phyloP scores from a whole-genome alignment of 768 basidiomycete species.

The Lentinula detonsa region DNA sequence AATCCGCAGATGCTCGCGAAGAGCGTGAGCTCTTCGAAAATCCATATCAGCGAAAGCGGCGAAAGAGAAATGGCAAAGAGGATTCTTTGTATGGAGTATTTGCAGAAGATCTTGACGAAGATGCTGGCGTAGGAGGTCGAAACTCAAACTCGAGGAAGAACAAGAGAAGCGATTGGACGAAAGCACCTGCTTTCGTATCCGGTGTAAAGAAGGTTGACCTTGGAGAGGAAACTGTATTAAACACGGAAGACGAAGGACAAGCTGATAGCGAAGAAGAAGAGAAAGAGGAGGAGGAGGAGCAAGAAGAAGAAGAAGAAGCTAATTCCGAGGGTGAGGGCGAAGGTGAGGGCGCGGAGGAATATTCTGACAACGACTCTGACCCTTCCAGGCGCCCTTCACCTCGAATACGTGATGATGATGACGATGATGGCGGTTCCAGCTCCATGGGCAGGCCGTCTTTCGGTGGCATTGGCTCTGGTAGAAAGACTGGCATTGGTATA shows the following conservation, averaged over 20 bases:
- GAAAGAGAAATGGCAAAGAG: conserved; percentile 61
- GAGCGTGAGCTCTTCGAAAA: conserved; percentile 75
- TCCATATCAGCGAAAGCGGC: conserved; percentile 68
- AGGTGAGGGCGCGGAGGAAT: conserved; percentile 29
- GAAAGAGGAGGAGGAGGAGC: conserved; percentile 22
- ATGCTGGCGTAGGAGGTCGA: conserved; percentile 17
- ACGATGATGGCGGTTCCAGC: conserved; percentile 30
- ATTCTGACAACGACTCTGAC: conserved; percentile 35
- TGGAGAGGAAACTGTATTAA: conserved; percentile 25
- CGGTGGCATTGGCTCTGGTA: conserved; percentile 13
- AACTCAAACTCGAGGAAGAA: conserved; percentile 20
- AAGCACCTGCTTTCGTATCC: conserved; percentile 71
- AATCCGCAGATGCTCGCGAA: conserved; percentile 59
- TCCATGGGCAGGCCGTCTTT: conserved; percentile 26
- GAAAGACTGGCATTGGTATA: conserved; percentile 1
- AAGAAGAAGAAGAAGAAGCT: conserved; percentile 25
- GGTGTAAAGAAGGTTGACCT: conserved; percentile 46
- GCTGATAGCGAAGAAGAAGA: neutral
- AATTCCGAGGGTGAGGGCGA: conserved; percentile 25
- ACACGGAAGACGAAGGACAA: conserved; percentile 23
- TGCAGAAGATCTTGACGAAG: conserved; percentile 65
- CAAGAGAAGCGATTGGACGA: conserved; percentile 62
- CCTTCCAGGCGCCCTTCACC: conserved; percentile 52
- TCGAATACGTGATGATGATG: conserved; percentile 46
- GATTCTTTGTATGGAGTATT: conserved; percentile 75